phyloP scores from a whole-genome alignment of 1,284 basidiomycete genomes.

The Waitea zeae region DNA sequence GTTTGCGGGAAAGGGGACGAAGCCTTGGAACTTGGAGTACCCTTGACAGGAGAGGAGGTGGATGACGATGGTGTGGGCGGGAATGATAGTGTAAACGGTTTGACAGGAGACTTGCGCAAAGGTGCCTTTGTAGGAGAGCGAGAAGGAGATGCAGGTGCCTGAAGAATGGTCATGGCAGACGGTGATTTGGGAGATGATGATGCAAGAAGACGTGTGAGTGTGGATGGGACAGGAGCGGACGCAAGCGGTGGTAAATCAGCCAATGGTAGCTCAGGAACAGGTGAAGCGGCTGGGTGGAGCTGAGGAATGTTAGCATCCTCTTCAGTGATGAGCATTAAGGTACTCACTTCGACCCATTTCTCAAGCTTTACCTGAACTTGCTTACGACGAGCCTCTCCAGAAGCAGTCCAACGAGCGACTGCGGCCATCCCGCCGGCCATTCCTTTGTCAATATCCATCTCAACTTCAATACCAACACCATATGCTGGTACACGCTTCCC shows the following conservation, averaged over 20 bases:
- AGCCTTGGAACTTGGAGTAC: background rate
- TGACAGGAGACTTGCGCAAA: slow-evolving; percentile 25
- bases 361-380: slow-evolving; percentile 41
- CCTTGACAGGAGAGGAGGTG: slow-evolving; percentile 15
- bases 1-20: slow-evolving; percentile 11
- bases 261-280: slow-evolving; percentile 40
- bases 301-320: slow-evolving; percentile 13
- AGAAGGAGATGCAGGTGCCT: slow-evolving; percentile 27
- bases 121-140: slow-evolving; percentile 14
- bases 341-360: slow-evolving; percentile 41
- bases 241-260: slow-evolving; percentile 46
- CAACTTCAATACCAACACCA: slow-evolving; percentile 70
- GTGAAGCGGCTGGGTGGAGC: slow-evolving; percentile 26
- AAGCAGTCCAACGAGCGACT: slow-evolving; percentile 68
- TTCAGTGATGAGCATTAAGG: background rate
- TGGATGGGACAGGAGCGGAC: slow-evolving; percentile 34
- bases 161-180: slow-evolving; percentile 20
- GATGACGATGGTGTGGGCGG: slow-evolving; percentile 23
- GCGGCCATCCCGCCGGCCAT: slow-evolving; percentile 68
- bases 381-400: slow-evolving; percentile 36
- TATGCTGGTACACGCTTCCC: slow-evolving; percentile 58
- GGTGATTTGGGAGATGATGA: slow-evolving; percentile 49
- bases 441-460: slow-evolving; percentile 65
- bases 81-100: slow-evolving; percentile 34
- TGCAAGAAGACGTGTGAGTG: slow-evolving; percentile 48